These are phyloP conservation scores for Sarocladium oryzae DNA, from an alignment of 2,329 filamentous ascomycete species.

Conservation along the genomic window DNA sequence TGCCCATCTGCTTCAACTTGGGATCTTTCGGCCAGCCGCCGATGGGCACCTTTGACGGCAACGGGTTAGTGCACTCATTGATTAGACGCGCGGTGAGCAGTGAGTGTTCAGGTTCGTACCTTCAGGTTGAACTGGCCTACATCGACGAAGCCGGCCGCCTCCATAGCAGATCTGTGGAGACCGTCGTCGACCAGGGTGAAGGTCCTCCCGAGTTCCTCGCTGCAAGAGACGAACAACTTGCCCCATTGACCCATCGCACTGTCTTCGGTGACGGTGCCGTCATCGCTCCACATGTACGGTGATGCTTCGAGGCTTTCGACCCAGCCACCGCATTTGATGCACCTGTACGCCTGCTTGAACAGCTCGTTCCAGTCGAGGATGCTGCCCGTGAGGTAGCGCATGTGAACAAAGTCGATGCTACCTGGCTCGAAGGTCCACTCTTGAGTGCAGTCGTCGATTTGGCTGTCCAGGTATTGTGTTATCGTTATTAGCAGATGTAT, in stretches of 20 bases:
- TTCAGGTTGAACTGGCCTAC: constrained; percentile 26
- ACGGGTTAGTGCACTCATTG: no score
- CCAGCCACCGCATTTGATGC: constrained; percentile 14
- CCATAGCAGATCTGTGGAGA: constrained; percentile 16
- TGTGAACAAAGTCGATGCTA: constrained; percentile 52
- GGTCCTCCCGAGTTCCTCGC: constrained; percentile 20
- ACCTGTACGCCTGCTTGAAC: constrained; percentile 25
- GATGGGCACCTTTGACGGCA: constrained; percentile 24
- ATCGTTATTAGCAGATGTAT: not conserved
- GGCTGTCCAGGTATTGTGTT: constrained; percentile 11
- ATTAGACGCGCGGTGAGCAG: no score
- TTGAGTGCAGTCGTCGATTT: constrained; percentile 55
- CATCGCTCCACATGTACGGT: constrained; percentile 10
- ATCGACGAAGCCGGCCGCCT: constrained; percentile 28
- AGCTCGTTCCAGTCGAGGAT: constrained; percentile 47
- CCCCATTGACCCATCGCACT: constrained; percentile 12
- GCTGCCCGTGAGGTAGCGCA: constrained; percentile 44
- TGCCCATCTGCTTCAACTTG: constrained; percentile 33
- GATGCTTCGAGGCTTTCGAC: constrained; percentile 12
- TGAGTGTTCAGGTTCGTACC: no score
- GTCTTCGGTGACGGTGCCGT: constrained; percentile 10
- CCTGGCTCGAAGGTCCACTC: constrained; percentile 39
- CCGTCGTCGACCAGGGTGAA: constrained; percentile 17
- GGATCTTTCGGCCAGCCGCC: constrained; percentile 36
- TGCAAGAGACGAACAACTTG: constrained; percentile 19